These are phyloP conservation scores for Pythium folliculosum DNA, from an alignment of 352 stramenopile species.

Conservation along the genomic window DNA sequence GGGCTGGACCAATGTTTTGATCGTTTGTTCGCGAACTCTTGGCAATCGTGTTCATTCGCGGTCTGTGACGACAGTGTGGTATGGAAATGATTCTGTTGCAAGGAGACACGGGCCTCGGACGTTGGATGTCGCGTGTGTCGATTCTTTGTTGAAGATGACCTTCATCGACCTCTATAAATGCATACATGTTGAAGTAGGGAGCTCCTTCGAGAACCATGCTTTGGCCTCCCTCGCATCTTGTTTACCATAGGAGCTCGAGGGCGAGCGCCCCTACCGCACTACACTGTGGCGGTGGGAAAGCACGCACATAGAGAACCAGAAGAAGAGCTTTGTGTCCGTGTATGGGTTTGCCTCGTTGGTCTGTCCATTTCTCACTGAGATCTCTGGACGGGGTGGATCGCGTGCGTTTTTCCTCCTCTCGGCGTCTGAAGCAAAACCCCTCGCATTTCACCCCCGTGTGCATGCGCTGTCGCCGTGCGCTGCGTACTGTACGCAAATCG, in stretches of 20 bases:
- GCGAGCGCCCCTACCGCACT: no score
- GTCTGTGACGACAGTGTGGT: not conserved
- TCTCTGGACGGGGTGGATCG: not conserved
- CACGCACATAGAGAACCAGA: no score
- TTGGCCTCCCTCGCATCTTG: no score
- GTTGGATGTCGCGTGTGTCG: slow-evolving; percentile 31
- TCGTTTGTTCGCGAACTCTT: not conserved
- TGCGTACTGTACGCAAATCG: no score
- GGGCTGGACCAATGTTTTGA: no score
- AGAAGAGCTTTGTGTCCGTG: no score
- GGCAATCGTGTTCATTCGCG: not conserved
- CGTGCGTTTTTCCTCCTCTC: no score
- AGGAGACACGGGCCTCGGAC: slow-evolving; percentile 14
- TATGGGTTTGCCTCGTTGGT: not conserved
- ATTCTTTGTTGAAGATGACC: slow-evolving; percentile 47
- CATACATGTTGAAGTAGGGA: slow-evolving; percentile 53
- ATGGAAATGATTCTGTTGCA: slow-evolving; percentile 14
- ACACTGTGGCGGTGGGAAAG: no score
- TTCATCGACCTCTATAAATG: slow-evolving; percentile 33
- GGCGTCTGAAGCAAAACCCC: slow-evolving; percentile 11
- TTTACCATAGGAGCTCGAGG: not conserved
- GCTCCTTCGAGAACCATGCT: not conserved
- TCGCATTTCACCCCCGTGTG: not conserved
- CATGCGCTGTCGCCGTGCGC: no score
- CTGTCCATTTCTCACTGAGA: not conserved